phyloP scores from a whole-genome alignment of 225 moss, liverwort and hornwort genomes.

The Pseudisothecium myosuroides region DNA sequence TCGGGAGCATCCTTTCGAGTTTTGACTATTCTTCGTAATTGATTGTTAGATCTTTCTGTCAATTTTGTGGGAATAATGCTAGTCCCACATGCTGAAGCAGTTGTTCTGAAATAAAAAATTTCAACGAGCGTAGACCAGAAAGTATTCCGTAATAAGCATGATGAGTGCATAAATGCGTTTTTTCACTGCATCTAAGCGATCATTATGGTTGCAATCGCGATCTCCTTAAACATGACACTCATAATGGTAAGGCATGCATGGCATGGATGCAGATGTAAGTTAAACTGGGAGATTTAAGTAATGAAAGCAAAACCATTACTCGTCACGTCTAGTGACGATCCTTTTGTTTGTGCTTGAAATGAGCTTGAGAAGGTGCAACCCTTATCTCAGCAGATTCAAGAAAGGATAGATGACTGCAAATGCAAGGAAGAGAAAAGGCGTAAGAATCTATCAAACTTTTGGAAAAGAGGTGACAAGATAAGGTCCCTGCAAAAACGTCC shows the following conservation, averaged over 20 bases:
- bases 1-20: neutral
- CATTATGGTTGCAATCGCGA: neutral
- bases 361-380: slow-evolving; percentile 46
- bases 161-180: neutral
- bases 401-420: slow-evolving; percentile 23
- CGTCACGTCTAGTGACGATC: slow-evolving; percentile 33
- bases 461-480: slow-evolving; percentile 19
- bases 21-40: neutral
- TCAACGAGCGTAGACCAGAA: neutral
- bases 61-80: neutral
- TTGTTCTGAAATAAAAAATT: neutral
- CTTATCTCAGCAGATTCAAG: slow-evolving; percentile 42
- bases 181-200: neutral
- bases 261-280: slow-evolving; percentile 28
- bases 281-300: slow-evolving; percentile 28
- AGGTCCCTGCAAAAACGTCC: neutral
- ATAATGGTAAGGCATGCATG: slow-evolving; percentile 21
- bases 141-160: neutral
- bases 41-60: neutral
- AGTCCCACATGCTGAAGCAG: neutral
- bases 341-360: slow-evolving; percentile 33
- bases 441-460: slow-evolving; percentile 12
- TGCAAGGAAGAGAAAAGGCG: slow-evolving; percentile 10
- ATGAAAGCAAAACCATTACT: slow-evolving; percentile 9
- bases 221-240: slow-evolving; percentile 1